Base-by-base conservation (phyloP, 2,329 filamentous ascomycete genomes). In the Hortaea werneckii region DNA sequence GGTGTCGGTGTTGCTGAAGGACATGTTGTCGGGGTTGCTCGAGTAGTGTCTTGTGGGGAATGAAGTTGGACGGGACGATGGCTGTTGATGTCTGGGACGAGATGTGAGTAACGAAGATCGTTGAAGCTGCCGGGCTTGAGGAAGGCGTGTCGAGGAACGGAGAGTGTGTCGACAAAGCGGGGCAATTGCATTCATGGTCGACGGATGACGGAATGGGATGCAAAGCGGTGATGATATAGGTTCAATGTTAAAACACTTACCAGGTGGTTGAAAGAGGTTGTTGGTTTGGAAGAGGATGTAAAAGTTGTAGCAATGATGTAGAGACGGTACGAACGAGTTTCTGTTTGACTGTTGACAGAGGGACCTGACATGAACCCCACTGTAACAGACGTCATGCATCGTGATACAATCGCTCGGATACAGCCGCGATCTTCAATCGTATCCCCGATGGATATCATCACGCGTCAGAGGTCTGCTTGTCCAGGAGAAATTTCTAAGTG, bases 1-100 rank as follows among this genome's bases (percentile, higher is more conserved):
- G 37, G 78, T 79, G 52, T 73, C 65, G 35, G 80, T 66, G 64
- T 83, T 83, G 62, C 75, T 75, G 65, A 74, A 77, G 46, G 65
- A 67, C 57, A 67, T 67, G 11, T 51, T 64, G 47, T 41, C 29
- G 35, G 42, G 47, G 39, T 50, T 47, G n/a, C 44, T 35, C 32
- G 42, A 45, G 41, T 46, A 41, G 26, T 29, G 13, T 41, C 40
- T 8, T 29, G 10, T 41, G 20, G 13, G 40, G 20, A 20, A 20
- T 20, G 20, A 20, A 20, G 20, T 20, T 20, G 20, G 20, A 20
- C 20, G 20, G 20, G 20, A 20, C 10, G 20, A 9, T 9, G n/a
- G 9, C 29, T 9, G 10, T 30, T 41, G 40, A 29, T 29, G 28
- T 41, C 40, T 41, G 40, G 9, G 20, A 29, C 11, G 40, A n/a